These are phyloP conservation scores for Smithsoniella earleae DNA, from an alignment of 163 green algal genomes.

Conservation along the genomic window DNA sequence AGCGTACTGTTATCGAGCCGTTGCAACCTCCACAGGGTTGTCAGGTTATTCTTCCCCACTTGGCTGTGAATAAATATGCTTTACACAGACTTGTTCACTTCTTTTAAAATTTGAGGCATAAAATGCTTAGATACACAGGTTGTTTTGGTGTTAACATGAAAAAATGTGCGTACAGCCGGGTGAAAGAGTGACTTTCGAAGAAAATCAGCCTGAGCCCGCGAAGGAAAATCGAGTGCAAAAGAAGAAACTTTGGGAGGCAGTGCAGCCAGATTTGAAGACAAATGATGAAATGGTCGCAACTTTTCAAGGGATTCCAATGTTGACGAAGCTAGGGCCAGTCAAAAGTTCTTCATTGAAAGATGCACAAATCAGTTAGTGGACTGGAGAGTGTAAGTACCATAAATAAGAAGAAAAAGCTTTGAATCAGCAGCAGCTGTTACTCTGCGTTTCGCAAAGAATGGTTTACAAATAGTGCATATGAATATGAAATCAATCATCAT, in stretches of 20 bases:
- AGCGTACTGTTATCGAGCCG: conserved; percentile 78
- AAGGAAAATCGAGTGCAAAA: conserved; percentile 82
- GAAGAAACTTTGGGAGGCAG: conserved; percentile 92
- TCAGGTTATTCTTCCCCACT: no score
- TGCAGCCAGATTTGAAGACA: conserved; percentile 54
- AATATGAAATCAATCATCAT: no score
- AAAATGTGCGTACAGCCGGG: conserved; percentile 30
- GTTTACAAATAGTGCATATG: no score
- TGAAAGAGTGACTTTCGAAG: conserved; percentile 46
- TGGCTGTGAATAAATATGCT: no score
- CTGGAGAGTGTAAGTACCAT: no score
- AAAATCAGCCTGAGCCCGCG: conserved; percentile 50
- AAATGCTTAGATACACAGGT: no score
- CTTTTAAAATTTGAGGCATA: no score
- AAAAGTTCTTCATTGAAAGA: conserved; percentile 34
- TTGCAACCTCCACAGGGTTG: conserved; percentile 59
- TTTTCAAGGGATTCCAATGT: conserved; percentile 40
- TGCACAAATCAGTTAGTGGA: conserved; percentile 38
- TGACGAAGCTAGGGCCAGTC: conserved; percentile 40
- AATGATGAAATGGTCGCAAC: conserved; percentile 34
- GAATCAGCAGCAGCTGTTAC: no score
- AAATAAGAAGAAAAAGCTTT: no score
- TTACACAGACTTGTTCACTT: no score
- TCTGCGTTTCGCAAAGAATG: no score
- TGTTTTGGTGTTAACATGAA: no score